Conservation (phyloP, 2,329 filamentous ascomycete genomes). For the Nemania sp. region DNA sequence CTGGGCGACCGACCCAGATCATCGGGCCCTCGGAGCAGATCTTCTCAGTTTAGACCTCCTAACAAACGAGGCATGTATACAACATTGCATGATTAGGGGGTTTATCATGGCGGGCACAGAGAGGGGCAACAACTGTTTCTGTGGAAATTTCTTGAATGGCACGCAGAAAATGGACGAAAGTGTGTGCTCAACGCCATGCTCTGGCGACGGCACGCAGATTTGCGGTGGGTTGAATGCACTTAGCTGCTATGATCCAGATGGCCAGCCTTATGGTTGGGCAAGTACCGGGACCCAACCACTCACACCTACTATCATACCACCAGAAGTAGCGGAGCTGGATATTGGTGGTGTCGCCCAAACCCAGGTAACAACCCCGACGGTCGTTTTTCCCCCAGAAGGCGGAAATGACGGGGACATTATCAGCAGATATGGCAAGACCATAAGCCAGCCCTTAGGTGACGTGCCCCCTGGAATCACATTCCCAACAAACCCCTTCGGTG, state of each 20-base stretch:
- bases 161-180: conserved; percentile 58
- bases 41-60: conserved; percentile 37
- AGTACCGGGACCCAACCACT: conserved; percentile 47
- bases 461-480: conserved; percentile 42
- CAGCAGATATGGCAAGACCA: conserved; percentile 42
- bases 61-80: conserved; percentile 56
- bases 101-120: conserved; percentile 63
- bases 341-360: conserved; percentile 47
- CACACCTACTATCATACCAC: conserved; percentile 43
- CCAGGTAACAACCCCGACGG: conserved; percentile 42
- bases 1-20: conserved; percentile 46
- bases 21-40: conserved; percentile 43
- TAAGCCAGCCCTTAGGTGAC: conserved; percentile 43
- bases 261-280: conserved; percentile 51
- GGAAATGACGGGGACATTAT: conserved; percentile 40
- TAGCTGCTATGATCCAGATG: conserved; percentile 58
- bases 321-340: conserved; percentile 43
- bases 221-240: conserved; percentile 65
- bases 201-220: conserved; percentile 59
- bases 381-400: conserved; percentile 44
- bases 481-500: conserved; percentile 29
- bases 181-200: conserved; percentile 62
- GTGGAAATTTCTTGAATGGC: conserved; percentile 56
- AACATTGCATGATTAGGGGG: conserved; percentile 60
- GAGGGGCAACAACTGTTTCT: conserved; percentile 62